Base-by-base conservation (phyloP, 2,329 filamentous ascomycete genomes). In the Xylaria sp. region DNA sequence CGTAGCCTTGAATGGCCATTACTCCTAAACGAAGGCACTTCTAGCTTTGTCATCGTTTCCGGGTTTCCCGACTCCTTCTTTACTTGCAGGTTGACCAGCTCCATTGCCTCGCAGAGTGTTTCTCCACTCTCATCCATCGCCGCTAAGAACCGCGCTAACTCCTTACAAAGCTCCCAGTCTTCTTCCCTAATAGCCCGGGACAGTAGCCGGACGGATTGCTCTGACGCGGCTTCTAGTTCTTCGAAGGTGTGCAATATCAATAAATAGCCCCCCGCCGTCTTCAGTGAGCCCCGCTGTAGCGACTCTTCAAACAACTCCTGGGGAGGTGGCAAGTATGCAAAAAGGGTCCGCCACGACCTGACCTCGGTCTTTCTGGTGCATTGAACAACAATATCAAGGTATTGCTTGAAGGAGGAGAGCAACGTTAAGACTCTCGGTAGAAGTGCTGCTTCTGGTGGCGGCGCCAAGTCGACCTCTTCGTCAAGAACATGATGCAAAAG, bases 311-410 rank as follows among this genome's bases (percentile, higher is more conserved):
- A 99, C 0, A 99, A 86, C 72, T 96, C 92, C 74, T 94, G 91
- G 3, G 95, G 93, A 0, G 95, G 93, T 0, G 96, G 96, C 0
- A 99, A 85, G 74, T 97, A 94, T 4, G 90, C 89, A 78, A 99
- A 99, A 0, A 99, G 84, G 0, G 96, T 97, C 66, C 92, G 90
- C 96, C 96, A 99, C 63, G 93, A 97, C 44, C 95, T 89, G 7
- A 97, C 89, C 77, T 99, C 96, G 0, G 96, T 99, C 80, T 99
- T 99, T 61, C 96, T 91, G 1, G 96, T 97, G 80, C 96, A 99
- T 80, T 97, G 96, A 22, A 99, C 91, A 27, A 99, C 90, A 65
- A 98, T 96, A 74, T 98, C 95, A 17, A 98, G 89, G 75, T 97
- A 99, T 65, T 93, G 89, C 63, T 90, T 90, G 78, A 93, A 92